These are phyloP conservation scores for Cytospora piceae DNA, from an alignment of 2,329 filamentous ascomycete species.

Conservation along the genomic window DNA sequence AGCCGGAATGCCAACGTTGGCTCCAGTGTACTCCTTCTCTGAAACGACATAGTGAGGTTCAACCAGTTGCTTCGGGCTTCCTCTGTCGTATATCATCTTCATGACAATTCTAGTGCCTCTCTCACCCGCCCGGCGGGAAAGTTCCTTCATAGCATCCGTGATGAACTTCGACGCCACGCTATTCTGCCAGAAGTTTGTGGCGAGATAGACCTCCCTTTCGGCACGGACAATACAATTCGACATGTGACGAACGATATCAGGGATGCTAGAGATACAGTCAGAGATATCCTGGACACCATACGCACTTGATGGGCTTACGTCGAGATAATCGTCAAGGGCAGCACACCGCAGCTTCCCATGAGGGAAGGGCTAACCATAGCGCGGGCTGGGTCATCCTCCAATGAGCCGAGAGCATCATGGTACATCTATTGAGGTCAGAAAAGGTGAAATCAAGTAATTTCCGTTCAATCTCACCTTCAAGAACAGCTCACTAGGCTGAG, in stretches of 20 bases:
- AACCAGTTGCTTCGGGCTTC: constrained; percentile 64
- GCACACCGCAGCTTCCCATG: constrained; percentile 59
- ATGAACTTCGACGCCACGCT: constrained; percentile 70
- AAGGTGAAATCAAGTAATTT: constrained; percentile 3
- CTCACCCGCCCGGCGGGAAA: constrained; percentile 66
- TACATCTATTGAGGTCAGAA: constrained; percentile 54
- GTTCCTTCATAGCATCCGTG: constrained; percentile 69
- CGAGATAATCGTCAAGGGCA: constrained; percentile 72
- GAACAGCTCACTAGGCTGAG: constrained; percentile 69
- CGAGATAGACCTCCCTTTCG: constrained; percentile 72
- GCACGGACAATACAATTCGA: constrained; percentile 76
- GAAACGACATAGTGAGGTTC: constrained; percentile 67
- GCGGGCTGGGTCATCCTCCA: constrained; percentile 54
- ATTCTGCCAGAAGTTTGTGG: constrained; percentile 76
- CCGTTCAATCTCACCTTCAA: constrained; percentile 49
- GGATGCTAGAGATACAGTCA: constrained; percentile 46
- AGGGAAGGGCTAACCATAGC: constrained; percentile 58
- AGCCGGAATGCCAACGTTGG: constrained; percentile 62
- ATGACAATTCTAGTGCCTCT: constrained; percentile 63
- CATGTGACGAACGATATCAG: constrained; percentile 74
- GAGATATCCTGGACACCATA: not conserved
- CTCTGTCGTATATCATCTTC: constrained; percentile 77
- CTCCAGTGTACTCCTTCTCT: constrained; percentile 60
- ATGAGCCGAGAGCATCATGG: constrained; percentile 63
- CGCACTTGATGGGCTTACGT: constrained; percentile 42